A percentile compares a stretch with the other conserved stretches of the same genome.
Evolutionary conservation across 495 filamentous ascomycete genomes (phyloP).

Genomic region (Astrocystis sublimbata): DNA sequence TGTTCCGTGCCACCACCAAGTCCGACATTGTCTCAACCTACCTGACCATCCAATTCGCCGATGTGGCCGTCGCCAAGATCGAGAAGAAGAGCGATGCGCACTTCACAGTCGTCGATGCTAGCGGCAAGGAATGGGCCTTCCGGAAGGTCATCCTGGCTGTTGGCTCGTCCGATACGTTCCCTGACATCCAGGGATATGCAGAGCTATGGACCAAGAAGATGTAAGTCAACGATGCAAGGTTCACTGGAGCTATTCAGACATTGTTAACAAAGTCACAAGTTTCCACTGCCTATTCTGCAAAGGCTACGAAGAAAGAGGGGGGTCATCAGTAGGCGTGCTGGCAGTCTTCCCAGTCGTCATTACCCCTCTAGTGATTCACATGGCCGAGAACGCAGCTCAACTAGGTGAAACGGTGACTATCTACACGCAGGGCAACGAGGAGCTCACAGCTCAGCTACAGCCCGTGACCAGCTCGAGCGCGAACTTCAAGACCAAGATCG

Average conservation of each 20-base stretch:
- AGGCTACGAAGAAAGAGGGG: conserved; percentile 21
- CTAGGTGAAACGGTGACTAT: conserved; percentile 12
- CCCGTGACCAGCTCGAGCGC: neutral
- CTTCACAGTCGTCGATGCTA: conserved; percentile 33
- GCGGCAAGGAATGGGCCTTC: conserved; percentile 35
- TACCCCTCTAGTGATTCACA: conserved; percentile 11
- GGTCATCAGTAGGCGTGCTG: conserved; percentile 15
- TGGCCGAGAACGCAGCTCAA: conserved; percentile 6
- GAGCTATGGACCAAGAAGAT: conserved; percentile 35
- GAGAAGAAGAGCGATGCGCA: conserved; percentile 24
- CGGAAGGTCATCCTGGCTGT: conserved; percentile 47
- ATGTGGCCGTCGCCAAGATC: conserved; percentile 31
- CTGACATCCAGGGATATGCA: conserved; percentile 38
- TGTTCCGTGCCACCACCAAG: conserved; percentile 32
- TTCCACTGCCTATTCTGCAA: conserved; percentile 27
- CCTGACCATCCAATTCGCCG: conserved; percentile 37
- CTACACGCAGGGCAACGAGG: conserved; percentile 24
- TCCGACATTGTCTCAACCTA: conserved; percentile 41
- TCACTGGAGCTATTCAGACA: conserved; percentile 38
- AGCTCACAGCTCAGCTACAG: conserved; percentile 4
- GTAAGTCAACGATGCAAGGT: conserved; percentile 41
- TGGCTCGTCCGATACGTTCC: conserved; percentile 35
- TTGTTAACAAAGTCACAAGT: conserved; percentile 35
- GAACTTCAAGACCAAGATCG: conserved; percentile 3
- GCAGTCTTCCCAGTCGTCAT: conserved; percentile 1